Conservation (phyloP, 257 asterid genomes). For the Nicotiana otophora region DNA sequence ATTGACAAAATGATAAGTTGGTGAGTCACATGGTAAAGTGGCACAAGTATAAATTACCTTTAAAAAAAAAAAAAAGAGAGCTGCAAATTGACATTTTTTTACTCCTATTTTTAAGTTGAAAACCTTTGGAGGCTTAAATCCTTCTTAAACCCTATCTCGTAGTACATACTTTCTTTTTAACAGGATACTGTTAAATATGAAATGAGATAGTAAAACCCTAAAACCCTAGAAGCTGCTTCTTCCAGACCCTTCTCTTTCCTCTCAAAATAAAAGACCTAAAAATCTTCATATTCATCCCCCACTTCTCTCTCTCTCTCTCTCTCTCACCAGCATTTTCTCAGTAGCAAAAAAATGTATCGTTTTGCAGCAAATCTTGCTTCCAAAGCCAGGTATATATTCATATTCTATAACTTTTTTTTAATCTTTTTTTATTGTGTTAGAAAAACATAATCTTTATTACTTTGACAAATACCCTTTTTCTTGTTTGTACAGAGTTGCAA, state of each 20-base stretch:
- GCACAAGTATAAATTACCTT: no score
- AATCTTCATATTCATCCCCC: neutral
- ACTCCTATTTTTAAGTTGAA: no score
- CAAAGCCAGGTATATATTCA: constrained; percentile 41
- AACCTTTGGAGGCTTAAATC: neutral
- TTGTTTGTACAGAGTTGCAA: constrained; percentile 31
- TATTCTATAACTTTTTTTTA: neutral
- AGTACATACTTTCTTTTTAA: neutral
- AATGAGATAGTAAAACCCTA: constrained; percentile 31
- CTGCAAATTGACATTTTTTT: no score
- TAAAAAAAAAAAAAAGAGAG: no score
- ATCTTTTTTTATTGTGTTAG: neutral
- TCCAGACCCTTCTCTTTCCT: constrained; percentile 61
- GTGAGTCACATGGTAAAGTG: no score
- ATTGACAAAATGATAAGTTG: no score
- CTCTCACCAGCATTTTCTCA: neutral
- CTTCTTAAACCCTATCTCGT: constrained; percentile 19
- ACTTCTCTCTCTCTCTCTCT: neutral
- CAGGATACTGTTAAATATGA: neutral
- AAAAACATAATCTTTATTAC: neutral
- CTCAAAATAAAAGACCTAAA: constrained; percentile 14
- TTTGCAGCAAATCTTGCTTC: constrained; percentile 82
- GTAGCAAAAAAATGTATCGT: constrained; percentile 48
- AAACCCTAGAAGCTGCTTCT: constrained; percentile 40
- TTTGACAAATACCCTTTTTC: neutral